Evolutionary conservation across 306 rosid genomes (phyloP).

Genomic region (Casuarina cunninghamiana): DNA sequence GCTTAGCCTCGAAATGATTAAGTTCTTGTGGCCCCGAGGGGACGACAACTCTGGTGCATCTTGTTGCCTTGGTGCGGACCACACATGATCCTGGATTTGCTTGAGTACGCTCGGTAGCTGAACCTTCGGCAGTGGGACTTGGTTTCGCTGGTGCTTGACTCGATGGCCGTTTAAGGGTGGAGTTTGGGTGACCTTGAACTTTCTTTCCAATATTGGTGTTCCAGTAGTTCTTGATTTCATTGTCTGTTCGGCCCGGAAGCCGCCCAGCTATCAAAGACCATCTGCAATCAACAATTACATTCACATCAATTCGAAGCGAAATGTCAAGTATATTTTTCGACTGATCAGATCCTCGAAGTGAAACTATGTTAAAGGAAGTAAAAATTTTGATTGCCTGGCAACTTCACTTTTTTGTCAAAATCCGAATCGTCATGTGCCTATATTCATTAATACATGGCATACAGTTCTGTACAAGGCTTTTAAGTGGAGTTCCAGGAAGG

Average conservation of each 20-base stretch:
- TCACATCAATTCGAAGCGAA: no score
- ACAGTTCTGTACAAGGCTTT: no score
- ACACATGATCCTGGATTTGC: slow-evolving; percentile 6
- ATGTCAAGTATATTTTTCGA: no score
- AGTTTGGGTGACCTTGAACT: slow-evolving; percentile 29
- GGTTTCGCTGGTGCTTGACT: neutral
- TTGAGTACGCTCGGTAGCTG: no score
- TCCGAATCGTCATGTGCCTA: no score
- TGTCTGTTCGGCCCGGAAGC: slow-evolving; percentile 89
- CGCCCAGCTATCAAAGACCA: slow-evolving; percentile 83
- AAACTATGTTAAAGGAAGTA: no score
- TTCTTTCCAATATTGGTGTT: slow-evolving; percentile 63
- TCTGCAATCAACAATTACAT: slow-evolving; percentile 32
- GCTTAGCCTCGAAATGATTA: neutral
- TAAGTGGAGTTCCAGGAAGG: no score
- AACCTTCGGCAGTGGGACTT: neutral
- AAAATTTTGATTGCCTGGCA: no score
- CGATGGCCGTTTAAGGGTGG: slow-evolving; percentile 7
- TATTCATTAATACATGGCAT: no score
- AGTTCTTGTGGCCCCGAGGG: slow-evolving; percentile 8
- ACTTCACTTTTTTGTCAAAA: no score
- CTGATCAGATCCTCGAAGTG: no score
- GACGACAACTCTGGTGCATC: slow-evolving; percentile 46
- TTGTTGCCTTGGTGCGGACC: slow-evolving; percentile 55
- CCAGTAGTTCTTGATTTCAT: slow-evolving; percentile 85